Percentiles rank a stretch among this genome's conserved stretches.
Evolutionary conservation across 1,284 basidiomycete genomes (phyloP).

Genomic region (Cutaneotrichosporon sp.): DNA sequence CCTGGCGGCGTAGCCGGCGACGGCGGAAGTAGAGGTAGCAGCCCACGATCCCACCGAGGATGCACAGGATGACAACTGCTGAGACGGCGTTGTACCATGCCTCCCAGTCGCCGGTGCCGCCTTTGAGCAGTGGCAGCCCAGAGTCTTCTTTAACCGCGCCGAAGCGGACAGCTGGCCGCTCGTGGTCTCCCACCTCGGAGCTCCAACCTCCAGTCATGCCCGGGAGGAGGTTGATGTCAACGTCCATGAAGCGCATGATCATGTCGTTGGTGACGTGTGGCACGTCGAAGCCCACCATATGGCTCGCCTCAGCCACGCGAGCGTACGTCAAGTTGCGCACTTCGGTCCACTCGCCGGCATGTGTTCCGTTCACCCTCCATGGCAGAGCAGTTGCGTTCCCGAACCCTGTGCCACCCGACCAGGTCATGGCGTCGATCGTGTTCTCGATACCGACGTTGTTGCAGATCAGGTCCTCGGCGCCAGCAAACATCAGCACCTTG

Average conservation of each 20-base stretch:
- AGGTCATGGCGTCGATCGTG: constrained; percentile 76
- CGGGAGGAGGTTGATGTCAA: constrained; percentile 76
- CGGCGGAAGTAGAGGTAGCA: constrained; percentile 42
- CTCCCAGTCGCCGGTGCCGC: constrained; percentile 76
- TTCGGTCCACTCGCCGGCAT: constrained; percentile 86
- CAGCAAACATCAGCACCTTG: constrained; percentile 86
- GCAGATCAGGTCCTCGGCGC: constrained; percentile 94
- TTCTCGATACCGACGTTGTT: constrained; percentile 89
- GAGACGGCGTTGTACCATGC: constrained; percentile 92
- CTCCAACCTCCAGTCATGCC: constrained; percentile 64
- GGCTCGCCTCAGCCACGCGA: constrained; percentile 79
- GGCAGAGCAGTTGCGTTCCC: constrained; percentile 67
- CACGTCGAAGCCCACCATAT: constrained; percentile 88
- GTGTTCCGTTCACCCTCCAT: constrained; percentile 75
- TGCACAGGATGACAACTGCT: constrained; percentile 72
- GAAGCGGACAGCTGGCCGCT: constrained; percentile 39
- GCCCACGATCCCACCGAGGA: constrained; percentile 70
- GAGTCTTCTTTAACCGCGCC: constrained; percentile 33
- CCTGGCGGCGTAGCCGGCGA: constrained; percentile 35
- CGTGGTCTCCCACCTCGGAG: constrained; percentile 44
- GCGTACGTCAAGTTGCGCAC: constrained; percentile 91
- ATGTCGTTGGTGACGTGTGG: constrained; percentile 91
- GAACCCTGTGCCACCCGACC: constrained; percentile 81
- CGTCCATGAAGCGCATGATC: constrained; percentile 92
- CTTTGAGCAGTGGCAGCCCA: constrained; percentile 62